A percentile compares a stretch with the other conserved stretches of the same genome.
Evolutionary conservation across 306 rosid species (phyloP).

Genomic region (Cercis canadensis): DNA sequence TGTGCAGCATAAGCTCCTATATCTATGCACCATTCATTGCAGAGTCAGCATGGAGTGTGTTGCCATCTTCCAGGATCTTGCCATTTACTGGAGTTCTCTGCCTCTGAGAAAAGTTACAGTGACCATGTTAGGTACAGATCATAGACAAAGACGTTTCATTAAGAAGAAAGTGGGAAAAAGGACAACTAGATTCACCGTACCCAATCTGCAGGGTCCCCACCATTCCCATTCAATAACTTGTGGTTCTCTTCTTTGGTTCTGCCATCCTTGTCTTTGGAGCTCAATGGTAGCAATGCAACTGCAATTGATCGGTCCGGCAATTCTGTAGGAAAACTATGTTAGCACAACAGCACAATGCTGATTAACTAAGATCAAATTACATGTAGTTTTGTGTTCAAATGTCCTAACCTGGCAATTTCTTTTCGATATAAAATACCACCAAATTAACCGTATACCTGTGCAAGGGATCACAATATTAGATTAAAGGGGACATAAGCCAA

Average conservation of each 20-base stretch:
- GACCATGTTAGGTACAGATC: constrained; percentile 35
- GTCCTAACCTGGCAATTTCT: constrained; percentile 79
- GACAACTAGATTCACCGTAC: constrained; percentile 50
- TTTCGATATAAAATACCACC: constrained; percentile 88
- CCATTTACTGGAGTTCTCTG: constrained; percentile 93
- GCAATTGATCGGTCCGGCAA: constrained; percentile 85
- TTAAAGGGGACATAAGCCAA: background rate
- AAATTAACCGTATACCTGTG: constrained; percentile 95
- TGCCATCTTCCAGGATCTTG: constrained; percentile 82
- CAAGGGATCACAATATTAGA: constrained; percentile 31
- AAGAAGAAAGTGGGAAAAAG: constrained; percentile 22
- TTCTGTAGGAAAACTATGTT: constrained; percentile 59
- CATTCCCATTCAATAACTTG: constrained; percentile 88
- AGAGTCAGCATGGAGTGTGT: constrained; percentile 65
- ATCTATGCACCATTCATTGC: constrained; percentile 74
- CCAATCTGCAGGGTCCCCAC: constrained; percentile 86
- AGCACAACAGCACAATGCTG: constrained; percentile 29
- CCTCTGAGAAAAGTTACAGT: constrained; percentile 62
- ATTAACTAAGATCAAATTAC: constrained; percentile 17
- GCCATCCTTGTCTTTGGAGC: constrained; percentile 73
- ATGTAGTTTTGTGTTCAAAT: constrained; percentile 2
- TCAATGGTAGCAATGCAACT: constrained; percentile 70
- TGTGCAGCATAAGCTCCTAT: constrained; percentile 38
- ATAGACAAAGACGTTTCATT: constrained; percentile 36
- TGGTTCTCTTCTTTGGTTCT: constrained; percentile 86